These are phyloP conservation scores for Fraxinus greggii DNA, from an alignment of 305 asterid species.

Conservation along the genomic window DNA sequence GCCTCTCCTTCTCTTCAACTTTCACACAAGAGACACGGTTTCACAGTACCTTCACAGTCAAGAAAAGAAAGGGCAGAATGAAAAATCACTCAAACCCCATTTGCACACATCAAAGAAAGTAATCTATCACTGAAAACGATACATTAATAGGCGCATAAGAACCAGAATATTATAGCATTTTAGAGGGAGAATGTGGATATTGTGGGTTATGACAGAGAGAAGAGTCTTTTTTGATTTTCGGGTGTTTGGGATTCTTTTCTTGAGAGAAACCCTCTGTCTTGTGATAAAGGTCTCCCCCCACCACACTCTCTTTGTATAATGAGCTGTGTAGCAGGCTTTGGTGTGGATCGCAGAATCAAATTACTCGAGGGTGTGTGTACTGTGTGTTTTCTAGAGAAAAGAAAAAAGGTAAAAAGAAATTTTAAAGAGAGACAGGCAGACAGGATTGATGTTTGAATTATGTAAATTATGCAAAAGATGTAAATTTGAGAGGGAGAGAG, in stretches of 20 bases:
- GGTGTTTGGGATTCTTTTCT: constrained; percentile 46
- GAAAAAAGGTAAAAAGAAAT: background rate
- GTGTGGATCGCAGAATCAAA: constrained; percentile 42
- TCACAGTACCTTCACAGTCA: constrained; percentile 21
- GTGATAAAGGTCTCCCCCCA: constrained; percentile 28
- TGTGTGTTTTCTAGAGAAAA: background rate
- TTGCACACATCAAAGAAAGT: constrained; percentile 22
- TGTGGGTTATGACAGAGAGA: background rate
- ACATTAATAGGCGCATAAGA: constrained; percentile 28
- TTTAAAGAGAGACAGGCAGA: background rate
- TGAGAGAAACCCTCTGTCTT: constrained; percentile 46
- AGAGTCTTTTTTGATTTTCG: background rate
- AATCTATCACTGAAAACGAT: constrained; percentile 34
- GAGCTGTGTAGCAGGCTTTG: constrained; percentile 20
- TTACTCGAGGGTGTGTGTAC: constrained; percentile 21
- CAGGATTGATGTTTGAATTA: constrained; percentile 18
- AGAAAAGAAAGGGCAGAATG: constrained; percentile 23
- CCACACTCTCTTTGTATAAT: background rate
- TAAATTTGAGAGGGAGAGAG: constrained; percentile 5
- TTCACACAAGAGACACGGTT: constrained; percentile 15
- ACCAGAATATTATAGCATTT: constrained; percentile 20
- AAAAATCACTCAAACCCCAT: constrained; percentile 25
- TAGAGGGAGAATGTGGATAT: constrained; percentile 23
- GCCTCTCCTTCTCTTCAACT: constrained; percentile 18
- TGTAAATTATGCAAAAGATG: constrained; percentile 1